Evolutionary conservation across 768 basidiomycete species (phyloP), one percentile per base, ranked within the genome.

Genomic region (Suillus cothurnatus): DNA sequence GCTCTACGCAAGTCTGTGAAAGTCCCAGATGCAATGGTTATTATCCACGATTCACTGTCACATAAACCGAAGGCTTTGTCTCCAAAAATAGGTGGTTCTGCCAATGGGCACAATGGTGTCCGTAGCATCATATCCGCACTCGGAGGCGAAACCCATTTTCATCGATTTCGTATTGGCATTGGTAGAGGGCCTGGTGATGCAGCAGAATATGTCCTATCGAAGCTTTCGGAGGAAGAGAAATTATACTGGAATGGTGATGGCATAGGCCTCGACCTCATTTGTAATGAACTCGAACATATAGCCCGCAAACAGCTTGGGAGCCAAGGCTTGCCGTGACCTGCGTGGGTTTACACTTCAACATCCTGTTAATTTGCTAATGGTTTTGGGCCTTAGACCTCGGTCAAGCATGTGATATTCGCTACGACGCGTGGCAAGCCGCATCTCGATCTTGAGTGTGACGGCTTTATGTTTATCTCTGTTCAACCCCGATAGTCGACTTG

Each of bases 31-130:
- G 80, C 83, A 45, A 80, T 94, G 72, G 78, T 94, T 61, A 82
- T 94, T 62, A 78, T 94, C 43, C 86, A 91, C 57, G 93, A 95
- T 73, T 93, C 92, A 3, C 81, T 94, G 28, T 82, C 83, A 0
- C 91, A 94, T 74, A 85, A 82, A 63, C 81, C 83, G 11, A 80
- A 80, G 66, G 79, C 75, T 6, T 72, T 93, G 39, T 87, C 87
- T 1, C 80, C 81, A 60, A 86, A 89, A 68, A 79, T 86, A 31
- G 90, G 89, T 19, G 93, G 93, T 50, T 92, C 91, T 9, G 89
- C 92, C 2, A 88, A 90, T 58, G 93, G 93, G 2, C 93, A 95
- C 71, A 95, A 94, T 61, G 93, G 93, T 31, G 78, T 94, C 52
- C 88, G 87, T 70, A 91, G 90, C 72, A 79, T 93, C 58, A 89